Percentiles rank a stretch among this genome's conserved stretches.
Evolutionary conservation across 1,284 basidiomycete genomes (phyloP).

Genomic region (Phellopilus nigrolimitatus): DNA sequence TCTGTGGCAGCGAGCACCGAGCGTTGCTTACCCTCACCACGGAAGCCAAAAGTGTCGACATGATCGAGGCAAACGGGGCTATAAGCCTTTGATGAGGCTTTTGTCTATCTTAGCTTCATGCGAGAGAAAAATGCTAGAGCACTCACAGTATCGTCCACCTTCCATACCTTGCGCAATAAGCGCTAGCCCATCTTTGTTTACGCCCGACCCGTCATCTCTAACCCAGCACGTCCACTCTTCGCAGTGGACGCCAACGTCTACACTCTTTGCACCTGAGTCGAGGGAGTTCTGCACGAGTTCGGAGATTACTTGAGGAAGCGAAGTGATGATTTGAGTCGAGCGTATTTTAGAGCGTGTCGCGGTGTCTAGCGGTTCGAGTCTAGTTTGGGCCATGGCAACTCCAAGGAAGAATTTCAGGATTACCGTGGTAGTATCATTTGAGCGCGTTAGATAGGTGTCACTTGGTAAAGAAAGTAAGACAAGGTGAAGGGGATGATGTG

Average conservation of each 20-base stretch:
- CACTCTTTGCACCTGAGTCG: constrained; percentile 57
- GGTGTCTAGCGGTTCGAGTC: constrained; percentile 11
- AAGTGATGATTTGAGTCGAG: constrained; percentile 79
- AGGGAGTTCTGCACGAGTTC: constrained; percentile 85
- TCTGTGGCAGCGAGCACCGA: neutral
- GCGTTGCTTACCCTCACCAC: constrained; percentile 71
- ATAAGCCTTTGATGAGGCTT: constrained; percentile 74
- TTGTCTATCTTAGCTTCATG: neutral
- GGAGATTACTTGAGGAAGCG: constrained; percentile 69
- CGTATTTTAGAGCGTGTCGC: constrained; percentile 63
- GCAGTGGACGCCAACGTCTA: constrained; percentile 64
- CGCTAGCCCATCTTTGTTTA: constrained; percentile 54
- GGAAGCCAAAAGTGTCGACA: constrained; percentile 75
- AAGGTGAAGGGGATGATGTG: too few relatives aligned
- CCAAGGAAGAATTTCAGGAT: neutral
- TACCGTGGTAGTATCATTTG: neutral
- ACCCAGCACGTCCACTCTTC: constrained; percentile 78
- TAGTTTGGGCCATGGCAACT: neutral
- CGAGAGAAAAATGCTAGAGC: neutral
- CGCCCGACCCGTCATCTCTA: constrained; percentile 77
- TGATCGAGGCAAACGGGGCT: constrained; percentile 42
- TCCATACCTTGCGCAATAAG: constrained; percentile 48
- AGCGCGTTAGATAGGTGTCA: neutral
- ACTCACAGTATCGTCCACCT: constrained; percentile 62
- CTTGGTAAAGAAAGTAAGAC: too few relatives aligned